Conservation (phyloP, 768 basidiomycete species). For the Amanita phalloides region DNA sequence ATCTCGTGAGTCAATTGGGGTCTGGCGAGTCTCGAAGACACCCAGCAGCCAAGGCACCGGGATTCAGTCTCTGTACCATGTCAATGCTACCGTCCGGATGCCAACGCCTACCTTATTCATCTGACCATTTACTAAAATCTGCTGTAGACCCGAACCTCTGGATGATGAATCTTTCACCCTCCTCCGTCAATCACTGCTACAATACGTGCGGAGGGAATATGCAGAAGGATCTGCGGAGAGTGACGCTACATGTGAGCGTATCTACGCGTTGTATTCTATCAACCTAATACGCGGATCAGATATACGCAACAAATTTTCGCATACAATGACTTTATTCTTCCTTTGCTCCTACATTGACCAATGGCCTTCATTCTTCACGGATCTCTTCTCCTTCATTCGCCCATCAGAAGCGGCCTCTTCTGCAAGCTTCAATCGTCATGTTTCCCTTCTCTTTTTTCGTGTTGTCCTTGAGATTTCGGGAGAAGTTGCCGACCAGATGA, state of each 20-base stretch:
- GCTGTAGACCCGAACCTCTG: constrained; percentile 47
- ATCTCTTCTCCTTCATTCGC: constrained; percentile 66
- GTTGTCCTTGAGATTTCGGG: constrained; percentile 91
- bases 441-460: constrained; percentile 84
- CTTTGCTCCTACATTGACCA: constrained; percentile 77
- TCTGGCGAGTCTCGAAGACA: not conserved
- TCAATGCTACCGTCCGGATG: not conserved
- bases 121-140: not conserved
- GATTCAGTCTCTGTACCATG: not conserved
- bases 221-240: constrained; percentile 77
- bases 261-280: not conserved
- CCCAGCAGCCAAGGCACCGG: not conserved
- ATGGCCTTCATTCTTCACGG: constrained; percentile 79
- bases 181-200: constrained; percentile 65
- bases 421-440: constrained; percentile 67
- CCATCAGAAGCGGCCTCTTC: constrained; percentile 43
- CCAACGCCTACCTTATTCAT: not conserved
- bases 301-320: constrained; percentile 91
- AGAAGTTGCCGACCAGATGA: constrained; percentile 92
- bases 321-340: constrained; percentile 83
- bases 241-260: constrained; percentile 63
- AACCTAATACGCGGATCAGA: constrained; percentile 30
- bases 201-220: constrained; percentile 85
- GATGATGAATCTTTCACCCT: constrained; percentile 61
- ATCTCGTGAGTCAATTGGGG: constrained; percentile 3